Evolutionary conservation across 2,329 filamentous ascomycete genomes (phyloP).

Genomic region (Exophiala sp.): DNA sequence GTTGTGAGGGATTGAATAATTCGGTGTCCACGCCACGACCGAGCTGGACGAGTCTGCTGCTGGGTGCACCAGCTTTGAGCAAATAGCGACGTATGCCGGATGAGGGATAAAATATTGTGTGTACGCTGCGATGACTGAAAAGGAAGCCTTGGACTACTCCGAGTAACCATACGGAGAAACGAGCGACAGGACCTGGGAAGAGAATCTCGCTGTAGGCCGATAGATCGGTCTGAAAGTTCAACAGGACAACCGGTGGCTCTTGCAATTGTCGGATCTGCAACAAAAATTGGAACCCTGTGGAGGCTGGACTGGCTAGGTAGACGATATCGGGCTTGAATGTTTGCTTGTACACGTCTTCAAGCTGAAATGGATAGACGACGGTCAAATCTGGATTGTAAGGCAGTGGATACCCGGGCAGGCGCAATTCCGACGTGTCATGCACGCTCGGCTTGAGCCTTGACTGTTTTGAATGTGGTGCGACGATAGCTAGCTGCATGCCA

Average conservation of each 20-base stretch:
- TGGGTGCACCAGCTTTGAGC: slow-evolving; percentile 53
- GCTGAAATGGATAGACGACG: slow-evolving; percentile 65
- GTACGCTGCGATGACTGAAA: slow-evolving; percentile 59
- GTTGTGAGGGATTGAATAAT: slow-evolving; percentile 55
- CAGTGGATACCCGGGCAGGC: slow-evolving; percentile 62
- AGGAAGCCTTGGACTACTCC: slow-evolving; percentile 63
- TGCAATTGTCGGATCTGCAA: slow-evolving; percentile 63
- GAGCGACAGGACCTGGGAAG: slow-evolving; percentile 61
- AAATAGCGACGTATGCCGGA: slow-evolving; percentile 62
- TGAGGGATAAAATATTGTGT: slow-evolving; percentile 67
- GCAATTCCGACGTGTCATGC: slow-evolving; percentile 47
- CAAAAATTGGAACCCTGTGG: slow-evolving; percentile 67
- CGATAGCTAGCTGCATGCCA: slow-evolving; percentile 63
- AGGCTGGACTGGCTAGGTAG: slow-evolving; percentile 67
- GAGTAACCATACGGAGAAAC: slow-evolving; percentile 60
- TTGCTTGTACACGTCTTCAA: slow-evolving; percentile 58
- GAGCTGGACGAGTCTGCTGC: slow-evolving; percentile 57
- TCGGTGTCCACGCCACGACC: slow-evolving; percentile 64
- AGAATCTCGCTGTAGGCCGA: slow-evolving; percentile 67
- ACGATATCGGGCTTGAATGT: slow-evolving; percentile 67
- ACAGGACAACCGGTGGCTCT: slow-evolving; percentile 56
- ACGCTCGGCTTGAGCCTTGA: slow-evolving; percentile 47
- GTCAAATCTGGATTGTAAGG: slow-evolving; percentile 70
- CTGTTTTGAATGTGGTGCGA: slow-evolving; percentile 58
- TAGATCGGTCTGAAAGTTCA: slow-evolving; percentile 71